These are phyloP conservation scores for Phytophthora cryptogea DNA, from an alignment of 352 stramenopile species.

Conservation along the genomic window DNA sequence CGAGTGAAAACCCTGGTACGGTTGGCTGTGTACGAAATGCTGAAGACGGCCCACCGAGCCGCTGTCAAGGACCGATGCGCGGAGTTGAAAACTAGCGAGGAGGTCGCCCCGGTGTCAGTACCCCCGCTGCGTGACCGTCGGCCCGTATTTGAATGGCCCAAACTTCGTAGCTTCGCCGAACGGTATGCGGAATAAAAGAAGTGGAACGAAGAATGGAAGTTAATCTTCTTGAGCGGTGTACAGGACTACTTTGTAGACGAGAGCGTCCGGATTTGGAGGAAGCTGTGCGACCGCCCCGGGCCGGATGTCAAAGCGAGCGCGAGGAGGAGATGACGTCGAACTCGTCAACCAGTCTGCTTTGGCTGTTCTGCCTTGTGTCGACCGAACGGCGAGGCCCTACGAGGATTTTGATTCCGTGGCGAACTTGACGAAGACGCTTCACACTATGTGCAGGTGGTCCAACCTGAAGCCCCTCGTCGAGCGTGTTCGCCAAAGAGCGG, in stretches of 20 bases:
- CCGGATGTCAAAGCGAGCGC: not conserved
- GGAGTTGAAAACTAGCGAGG: not conserved
- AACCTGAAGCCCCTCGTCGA: not conserved
- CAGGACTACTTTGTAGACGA: not conserved
- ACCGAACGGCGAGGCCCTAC: not conserved
- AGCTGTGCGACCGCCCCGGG: not conserved
- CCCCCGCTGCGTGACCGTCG: slow-evolving; percentile 2
- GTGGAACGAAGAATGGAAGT: no score
- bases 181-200: not conserved
- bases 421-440: not conserved
- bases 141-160: not conserved
- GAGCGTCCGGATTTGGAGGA: not conserved
- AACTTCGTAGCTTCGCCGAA: not conserved
- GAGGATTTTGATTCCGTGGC: not conserved
- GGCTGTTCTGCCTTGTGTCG: not conserved
- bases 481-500: not conserved
- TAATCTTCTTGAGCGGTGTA: not conserved
- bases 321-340: not conserved
- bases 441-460: not conserved
- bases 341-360: not conserved
- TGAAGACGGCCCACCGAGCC: no score
- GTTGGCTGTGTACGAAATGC: no score
- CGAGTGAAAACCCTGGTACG: no score
- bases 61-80: no score
- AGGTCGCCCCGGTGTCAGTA: not conserved